phyloP scores from a whole-genome alignment of 2,329 filamentous ascomycete genomes.

The Thielaviopsis punctulata region DNA sequence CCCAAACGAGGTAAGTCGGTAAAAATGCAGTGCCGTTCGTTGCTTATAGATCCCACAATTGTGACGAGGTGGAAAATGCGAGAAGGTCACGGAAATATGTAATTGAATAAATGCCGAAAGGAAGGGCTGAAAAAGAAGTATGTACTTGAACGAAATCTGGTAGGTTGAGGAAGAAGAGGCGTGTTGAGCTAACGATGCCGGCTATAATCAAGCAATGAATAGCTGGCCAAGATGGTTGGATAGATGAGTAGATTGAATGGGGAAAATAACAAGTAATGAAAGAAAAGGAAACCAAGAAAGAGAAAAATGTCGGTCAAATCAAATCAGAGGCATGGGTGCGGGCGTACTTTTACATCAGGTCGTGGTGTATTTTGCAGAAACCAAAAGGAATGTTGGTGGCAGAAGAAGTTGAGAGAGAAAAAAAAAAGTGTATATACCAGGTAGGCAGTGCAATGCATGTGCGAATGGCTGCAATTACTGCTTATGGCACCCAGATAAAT shows the following conservation, averaged over 20 bases:
- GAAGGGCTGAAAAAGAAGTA: conserved; percentile 1
- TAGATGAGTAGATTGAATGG: not conserved
- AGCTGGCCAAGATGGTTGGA: not conserved
- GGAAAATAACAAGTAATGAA: not conserved
- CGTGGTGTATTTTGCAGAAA: too few relatives aligned
- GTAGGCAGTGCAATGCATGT: not conserved
- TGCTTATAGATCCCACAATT: not conserved
- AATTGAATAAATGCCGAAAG: not conserved
- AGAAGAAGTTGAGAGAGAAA: not conserved
- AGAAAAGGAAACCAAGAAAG: not conserved
- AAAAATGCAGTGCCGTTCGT: not conserved
- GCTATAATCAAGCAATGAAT: not conserved
- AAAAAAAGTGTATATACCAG: not conserved
- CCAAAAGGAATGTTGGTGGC: not conserved
- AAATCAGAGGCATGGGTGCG: not conserved
- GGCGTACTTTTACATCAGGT: not conserved
- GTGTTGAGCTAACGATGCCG: not conserved
- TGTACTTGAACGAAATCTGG: not conserved
- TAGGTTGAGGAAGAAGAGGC: not conserved
- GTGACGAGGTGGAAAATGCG: not conserved
- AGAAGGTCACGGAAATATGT: not conserved
- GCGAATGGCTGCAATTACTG: not conserved
- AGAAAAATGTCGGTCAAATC: not conserved
- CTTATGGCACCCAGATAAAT: not conserved
- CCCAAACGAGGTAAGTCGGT: too few relatives aligned